Conservation (phyloP, 2,329 filamentous ascomycete genomes). For the Fusarium tanahbumbuense region DNA sequence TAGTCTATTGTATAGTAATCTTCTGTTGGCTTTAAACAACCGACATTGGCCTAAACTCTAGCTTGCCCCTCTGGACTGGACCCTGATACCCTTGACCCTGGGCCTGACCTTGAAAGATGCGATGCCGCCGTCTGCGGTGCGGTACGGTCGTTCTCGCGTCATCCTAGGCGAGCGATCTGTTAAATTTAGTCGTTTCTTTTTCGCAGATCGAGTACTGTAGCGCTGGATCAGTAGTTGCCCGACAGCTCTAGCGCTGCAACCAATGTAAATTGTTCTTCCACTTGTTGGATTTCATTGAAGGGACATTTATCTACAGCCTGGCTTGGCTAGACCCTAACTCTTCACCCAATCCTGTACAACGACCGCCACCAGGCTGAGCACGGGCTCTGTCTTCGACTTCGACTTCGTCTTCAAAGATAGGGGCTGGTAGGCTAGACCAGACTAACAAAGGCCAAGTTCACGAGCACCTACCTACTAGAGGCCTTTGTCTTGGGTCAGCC, state of each 20-base stretch:
- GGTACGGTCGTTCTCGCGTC: slow-evolving; percentile 21
- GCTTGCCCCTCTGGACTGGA: slow-evolving; percentile 1
- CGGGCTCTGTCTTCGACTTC: slow-evolving; percentile 16
- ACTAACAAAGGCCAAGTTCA: slow-evolving; percentile 3
- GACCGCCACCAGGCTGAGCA: slow-evolving; percentile 34
- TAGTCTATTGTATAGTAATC: slow-evolving; percentile 19
- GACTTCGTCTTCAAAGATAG: slow-evolving; percentile 28
- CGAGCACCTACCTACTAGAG: slow-evolving; percentile 17
- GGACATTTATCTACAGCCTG: slow-evolving; percentile 26
- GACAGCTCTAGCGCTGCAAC: slow-evolving; percentile 25
- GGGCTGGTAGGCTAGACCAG: slow-evolving; percentile 23
- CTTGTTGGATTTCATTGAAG: slow-evolving; percentile 28
- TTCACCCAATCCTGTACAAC: neutral
- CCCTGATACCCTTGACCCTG: slow-evolving; percentile 11
- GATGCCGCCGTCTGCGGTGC: slow-evolving; percentile 13
- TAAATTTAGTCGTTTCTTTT: slow-evolving; percentile 36
- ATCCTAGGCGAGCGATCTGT: slow-evolving; percentile 31
- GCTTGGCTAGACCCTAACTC: slow-evolving; percentile 29
- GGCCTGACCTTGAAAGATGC: neutral
- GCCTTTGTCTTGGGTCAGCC: slow-evolving; percentile 10
- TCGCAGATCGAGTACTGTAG: slow-evolving; percentile 7
- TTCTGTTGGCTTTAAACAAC: slow-evolving; percentile 17
- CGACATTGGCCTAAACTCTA: slow-evolving; percentile 14
- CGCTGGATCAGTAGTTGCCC: slow-evolving; percentile 11
- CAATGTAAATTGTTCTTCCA: slow-evolving; percentile 24